Evolutionary conservation across 139 green algal species (phyloP).

Genomic region (Gonium pectorale): DNA sequence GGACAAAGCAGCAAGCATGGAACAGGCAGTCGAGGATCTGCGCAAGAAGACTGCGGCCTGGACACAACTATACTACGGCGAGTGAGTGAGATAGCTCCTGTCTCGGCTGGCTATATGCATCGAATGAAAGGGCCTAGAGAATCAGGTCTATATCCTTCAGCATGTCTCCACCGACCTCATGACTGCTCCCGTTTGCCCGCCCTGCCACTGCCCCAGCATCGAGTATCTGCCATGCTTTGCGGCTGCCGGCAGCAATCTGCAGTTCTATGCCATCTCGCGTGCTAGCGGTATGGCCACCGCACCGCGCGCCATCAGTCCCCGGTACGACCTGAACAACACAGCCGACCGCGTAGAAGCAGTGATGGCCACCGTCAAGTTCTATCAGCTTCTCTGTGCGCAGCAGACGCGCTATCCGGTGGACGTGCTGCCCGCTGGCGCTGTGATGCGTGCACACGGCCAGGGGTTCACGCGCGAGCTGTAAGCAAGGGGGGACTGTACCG

Average conservation of each 20-base stretch:
- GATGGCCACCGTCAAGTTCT: constrained; percentile 35
- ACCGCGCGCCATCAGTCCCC: constrained; percentile 1
- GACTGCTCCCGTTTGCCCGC: neutral
- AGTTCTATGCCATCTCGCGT: constrained; percentile 18
- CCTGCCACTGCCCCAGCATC: constrained; percentile 12
- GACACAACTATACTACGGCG: constrained; percentile 22
- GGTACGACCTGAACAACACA: constrained; percentile 4
- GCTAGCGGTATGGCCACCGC: neutral
- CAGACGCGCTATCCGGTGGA: constrained; percentile 6
- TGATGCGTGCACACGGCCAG: neutral
- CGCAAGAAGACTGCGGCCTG: constrained; percentile 33
- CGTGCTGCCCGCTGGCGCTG: constrained; percentile 19
- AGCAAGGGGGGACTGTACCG: neutral
- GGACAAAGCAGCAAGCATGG: constrained; percentile 24
- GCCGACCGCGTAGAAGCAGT: neutral
- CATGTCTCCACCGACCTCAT: neutral
- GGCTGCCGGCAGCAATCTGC: constrained; percentile 12
- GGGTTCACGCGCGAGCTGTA: constrained; percentile 18
- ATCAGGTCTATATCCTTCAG: neutral
- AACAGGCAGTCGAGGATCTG: constrained; percentile 12
- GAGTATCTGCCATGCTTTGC: constrained; percentile 32
- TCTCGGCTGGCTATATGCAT: neutral
- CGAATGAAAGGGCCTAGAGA: neutral
- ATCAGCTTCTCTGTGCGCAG: constrained; percentile 22
- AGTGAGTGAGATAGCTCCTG: neutral